These are phyloP conservation scores for Kodamaea leandrae DNA, from an alignment of 805 yeast species.

Conservation along the genomic window DNA sequence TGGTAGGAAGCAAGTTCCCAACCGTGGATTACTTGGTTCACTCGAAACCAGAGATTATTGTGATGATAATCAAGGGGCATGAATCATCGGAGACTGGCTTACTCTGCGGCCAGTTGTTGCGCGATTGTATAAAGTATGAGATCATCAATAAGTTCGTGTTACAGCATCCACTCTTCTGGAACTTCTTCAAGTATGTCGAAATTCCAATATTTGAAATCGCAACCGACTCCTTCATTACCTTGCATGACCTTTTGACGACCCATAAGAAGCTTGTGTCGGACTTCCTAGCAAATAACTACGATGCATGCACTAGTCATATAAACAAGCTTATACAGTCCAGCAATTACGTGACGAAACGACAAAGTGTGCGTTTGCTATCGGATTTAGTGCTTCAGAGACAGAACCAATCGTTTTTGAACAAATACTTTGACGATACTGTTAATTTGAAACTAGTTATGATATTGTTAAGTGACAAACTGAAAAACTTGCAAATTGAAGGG, in stretches of 20 bases:
- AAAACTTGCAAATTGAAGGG: constrained; percentile 84
- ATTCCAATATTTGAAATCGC: constrained; percentile 82
- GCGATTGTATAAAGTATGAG: constrained; percentile 84
- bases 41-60: constrained; percentile 62
- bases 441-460: constrained; percentile 86
- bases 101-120: constrained; percentile 70
- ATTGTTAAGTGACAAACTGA: constrained; percentile 80
- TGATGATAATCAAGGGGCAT: constrained; percentile 64
- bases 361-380: constrained; percentile 73
- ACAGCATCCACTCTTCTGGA: constrained; percentile 69
- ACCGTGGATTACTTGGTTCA: constrained; percentile 77
- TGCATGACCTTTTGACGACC: constrained; percentile 62
- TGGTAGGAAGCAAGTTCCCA: constrained; percentile 72
- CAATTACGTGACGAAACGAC: constrained; percentile 91
- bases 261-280: constrained; percentile 71
- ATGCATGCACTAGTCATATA: constrained; percentile 56
- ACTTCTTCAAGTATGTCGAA: constrained; percentile 73
- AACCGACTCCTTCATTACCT: constrained; percentile 82
- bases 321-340: constrained; percentile 70
- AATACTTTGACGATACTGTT: constrained; percentile 75
- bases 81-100: constrained; percentile 72
- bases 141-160: constrained; percentile 59
- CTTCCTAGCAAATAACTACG: constrained; percentile 61
- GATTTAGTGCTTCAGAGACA: constrained; percentile 68
- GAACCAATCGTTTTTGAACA: constrained; percentile 69